phyloP scores from a whole-genome alignment of 495 filamentous ascomycete genomes.

The Penicillium egyptiacum region DNA sequence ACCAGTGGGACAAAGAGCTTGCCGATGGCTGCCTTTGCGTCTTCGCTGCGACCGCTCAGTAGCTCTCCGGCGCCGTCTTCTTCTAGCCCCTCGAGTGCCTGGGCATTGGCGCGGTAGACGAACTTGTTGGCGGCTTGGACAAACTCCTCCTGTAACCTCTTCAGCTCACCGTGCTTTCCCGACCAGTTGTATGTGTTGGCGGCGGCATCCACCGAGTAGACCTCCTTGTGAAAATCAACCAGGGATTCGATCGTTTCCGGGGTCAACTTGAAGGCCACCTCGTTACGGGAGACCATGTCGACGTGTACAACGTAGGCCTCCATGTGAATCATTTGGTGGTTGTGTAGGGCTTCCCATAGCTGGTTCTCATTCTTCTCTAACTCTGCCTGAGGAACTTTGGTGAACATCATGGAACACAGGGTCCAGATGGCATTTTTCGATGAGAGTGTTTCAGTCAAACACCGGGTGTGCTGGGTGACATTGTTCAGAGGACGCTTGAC shows the following conservation, averaged over 20 bases:
- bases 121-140: conserved; percentile 97
- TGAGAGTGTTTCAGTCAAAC: conserved; percentile 93
- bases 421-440: conserved; percentile 94
- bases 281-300: conserved; percentile 96
- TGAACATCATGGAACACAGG: conserved; percentile 87
- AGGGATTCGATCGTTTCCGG: conserved; percentile 92
- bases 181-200: conserved; percentile 93
- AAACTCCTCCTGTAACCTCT: conserved; percentile 97
- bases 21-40: conserved; percentile 87
- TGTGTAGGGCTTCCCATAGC: conserved; percentile 85
- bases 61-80: conserved; percentile 96
- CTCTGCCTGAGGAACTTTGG: conserved; percentile 86
- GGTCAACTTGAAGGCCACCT: conserved; percentile 98
- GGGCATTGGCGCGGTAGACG: conserved; percentile 86
- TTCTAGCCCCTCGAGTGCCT: conserved; percentile 91
- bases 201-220: conserved; percentile 88
- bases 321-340: conserved; percentile 91
- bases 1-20: conserved; percentile 84
- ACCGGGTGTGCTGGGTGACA: conserved; percentile 93
- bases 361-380: conserved; percentile 83
- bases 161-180: conserved; percentile 92
- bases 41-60: conserved; percentile 85
- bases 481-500: conserved; percentile 98
- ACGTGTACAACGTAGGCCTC: conserved; percentile 99
- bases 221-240: conserved; percentile 95